phyloP scores from a whole-genome alignment of 306 rosid genomes.

The Prunus padus region DNA sequence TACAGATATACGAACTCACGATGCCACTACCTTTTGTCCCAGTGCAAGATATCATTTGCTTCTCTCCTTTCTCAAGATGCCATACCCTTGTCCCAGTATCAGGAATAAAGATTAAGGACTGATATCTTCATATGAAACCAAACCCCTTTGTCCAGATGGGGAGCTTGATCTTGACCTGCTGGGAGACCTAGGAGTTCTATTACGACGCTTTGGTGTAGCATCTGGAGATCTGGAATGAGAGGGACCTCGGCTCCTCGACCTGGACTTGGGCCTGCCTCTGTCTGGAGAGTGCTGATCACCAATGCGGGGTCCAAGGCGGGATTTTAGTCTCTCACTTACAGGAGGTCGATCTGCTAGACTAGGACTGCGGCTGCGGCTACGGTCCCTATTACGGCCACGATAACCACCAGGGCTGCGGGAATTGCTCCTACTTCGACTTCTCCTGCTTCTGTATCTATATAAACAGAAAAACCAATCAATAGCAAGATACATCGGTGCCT shows the following conservation, averaged over 20 bases:
- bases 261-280: constrained; percentile 41
- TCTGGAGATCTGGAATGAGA: constrained; percentile 67
- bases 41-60: not conserved
- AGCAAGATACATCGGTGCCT: not conserved
- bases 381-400: constrained; percentile 53
- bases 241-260: constrained; percentile 36
- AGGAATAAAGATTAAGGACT: constrained; percentile 40
- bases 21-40: not conserved
- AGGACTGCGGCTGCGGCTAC: constrained; percentile 44
- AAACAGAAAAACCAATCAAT: constrained; percentile 1
- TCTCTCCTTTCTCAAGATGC: constrained; percentile 8
- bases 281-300: constrained; percentile 41
- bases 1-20: not conserved
- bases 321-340: constrained; percentile 69
- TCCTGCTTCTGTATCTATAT: constrained; percentile 55
- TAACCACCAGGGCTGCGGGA: constrained; percentile 68
- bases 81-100: constrained; percentile 33
- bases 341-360: constrained; percentile 60
- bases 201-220: constrained; percentile 37
- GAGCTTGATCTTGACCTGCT: constrained; percentile 77
- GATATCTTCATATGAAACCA: constrained; percentile 85
- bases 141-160: constrained; percentile 64
- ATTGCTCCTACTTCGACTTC: constrained; percentile 68
- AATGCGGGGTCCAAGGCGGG: constrained; percentile 77
- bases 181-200: constrained; percentile 48